phyloP scores from a whole-genome alignment of 2,329 filamentous ascomycete genomes.

The Diaporthe sp. region DNA sequence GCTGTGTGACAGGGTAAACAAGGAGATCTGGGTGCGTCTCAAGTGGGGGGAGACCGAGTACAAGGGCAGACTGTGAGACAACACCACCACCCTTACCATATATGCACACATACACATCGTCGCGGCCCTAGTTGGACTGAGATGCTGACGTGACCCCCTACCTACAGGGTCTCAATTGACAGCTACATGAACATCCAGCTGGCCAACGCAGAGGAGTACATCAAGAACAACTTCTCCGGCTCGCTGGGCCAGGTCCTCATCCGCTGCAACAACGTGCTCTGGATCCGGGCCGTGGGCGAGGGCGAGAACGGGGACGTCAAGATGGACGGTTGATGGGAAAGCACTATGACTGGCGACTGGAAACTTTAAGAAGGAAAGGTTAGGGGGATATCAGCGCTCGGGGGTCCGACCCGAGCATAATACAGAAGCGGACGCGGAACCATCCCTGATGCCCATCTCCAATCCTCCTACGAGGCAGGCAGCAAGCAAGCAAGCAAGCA shows the following conservation, averaged over 20 bases:
- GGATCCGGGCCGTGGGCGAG: conserved; percentile 75
- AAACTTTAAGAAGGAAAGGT: background rate
- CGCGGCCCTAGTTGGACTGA: background rate
- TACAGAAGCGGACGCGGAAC: background rate
- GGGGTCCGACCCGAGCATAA: background rate
- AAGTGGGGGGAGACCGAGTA: conserved; percentile 99
- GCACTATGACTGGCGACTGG: conserved; percentile 2
- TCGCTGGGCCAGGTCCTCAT: conserved; percentile 93
- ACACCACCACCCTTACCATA: background rate
- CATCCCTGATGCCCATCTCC: background rate
- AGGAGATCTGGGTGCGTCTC: conserved; percentile 89
- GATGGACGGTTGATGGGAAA: conserved; percentile 65
- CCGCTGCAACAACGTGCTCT: conserved; percentile 94
- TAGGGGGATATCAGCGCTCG: background rate
- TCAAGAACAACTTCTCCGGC: conserved; percentile 87
- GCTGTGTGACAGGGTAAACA: conserved; percentile 76
- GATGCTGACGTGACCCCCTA: background rate
- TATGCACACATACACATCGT: background rate
- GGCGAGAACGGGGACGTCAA: conserved; percentile 67
- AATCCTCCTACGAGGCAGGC: conserved; percentile 4
- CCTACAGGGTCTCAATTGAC: conserved; percentile 79
- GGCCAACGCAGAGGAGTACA: conserved; percentile 90
- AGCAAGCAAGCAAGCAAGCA: background rate
- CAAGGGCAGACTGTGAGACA: conserved; percentile 78
- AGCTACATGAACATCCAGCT: conserved; percentile 99